These are phyloP conservation scores for Datura wrightii DNA, from an alignment of 257 asterid genomes.

Conservation along the genomic window DNA sequence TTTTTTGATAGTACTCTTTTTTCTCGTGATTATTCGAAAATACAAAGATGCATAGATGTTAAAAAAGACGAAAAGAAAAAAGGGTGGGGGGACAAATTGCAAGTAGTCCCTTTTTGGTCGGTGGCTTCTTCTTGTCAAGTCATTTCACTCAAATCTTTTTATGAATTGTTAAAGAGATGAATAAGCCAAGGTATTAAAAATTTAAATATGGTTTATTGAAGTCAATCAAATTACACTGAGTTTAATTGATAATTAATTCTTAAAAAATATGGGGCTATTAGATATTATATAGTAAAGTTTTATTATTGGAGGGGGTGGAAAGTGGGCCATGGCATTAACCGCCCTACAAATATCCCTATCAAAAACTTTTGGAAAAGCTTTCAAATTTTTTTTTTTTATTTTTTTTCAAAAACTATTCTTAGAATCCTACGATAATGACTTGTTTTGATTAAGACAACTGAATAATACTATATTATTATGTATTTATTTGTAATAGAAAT, in stretches of 20 bases:
- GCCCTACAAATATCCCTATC: slow-evolving; percentile 27
- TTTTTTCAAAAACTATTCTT: neutral
- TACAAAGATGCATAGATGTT: too few species aligned
- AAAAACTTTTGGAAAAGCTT: slow-evolving; percentile 27
- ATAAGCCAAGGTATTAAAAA: too few species aligned
- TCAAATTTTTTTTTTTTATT: neutral
- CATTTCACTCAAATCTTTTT: neutral
- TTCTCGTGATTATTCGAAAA: too few species aligned
- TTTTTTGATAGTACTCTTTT: too few species aligned
- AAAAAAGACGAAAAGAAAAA: too few species aligned
- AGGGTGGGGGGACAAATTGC: neutral
- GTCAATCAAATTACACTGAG: too few species aligned
- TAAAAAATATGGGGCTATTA: neutral
- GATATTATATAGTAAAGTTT: too few species aligned
- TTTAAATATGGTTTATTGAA: too few species aligned
- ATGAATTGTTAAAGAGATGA: too few species aligned
- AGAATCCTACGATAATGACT: slow-evolving; percentile 29
- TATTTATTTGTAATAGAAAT: neutral
- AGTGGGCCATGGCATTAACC: slow-evolving; percentile 22
- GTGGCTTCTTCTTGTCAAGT: slow-evolving; percentile 9
- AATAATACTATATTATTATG: neutral
- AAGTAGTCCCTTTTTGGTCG: neutral
- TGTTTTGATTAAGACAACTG: slow-evolving; percentile 24
- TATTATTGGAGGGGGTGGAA: neutral
- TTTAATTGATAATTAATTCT: neutral